These are phyloP conservation scores for Euphrasia arctica DNA, from an alignment of 305 asterid species.

Conservation along the genomic window DNA sequence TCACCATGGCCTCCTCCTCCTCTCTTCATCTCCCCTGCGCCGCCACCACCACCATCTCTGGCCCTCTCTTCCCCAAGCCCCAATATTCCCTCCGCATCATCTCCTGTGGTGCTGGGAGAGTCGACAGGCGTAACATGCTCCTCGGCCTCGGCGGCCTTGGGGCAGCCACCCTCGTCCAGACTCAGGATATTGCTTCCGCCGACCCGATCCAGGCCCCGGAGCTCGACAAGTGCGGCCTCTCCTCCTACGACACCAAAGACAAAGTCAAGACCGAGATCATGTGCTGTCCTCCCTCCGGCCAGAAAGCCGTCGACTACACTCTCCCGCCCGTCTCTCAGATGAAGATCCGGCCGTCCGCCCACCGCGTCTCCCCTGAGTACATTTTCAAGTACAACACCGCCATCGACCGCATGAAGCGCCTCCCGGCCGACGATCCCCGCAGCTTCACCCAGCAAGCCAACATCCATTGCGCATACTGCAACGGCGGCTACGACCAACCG, in stretches of 20 bases:
- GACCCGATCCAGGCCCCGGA: slow-evolving; percentile 33
- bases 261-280: slow-evolving; percentile 17
- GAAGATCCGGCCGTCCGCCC: slow-evolving; percentile 33
- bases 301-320: slow-evolving; percentile 19
- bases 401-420: slow-evolving; percentile 33
- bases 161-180: slow-evolving; percentile 28
- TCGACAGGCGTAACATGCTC: slow-evolving; percentile 44
- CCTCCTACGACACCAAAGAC: slow-evolving; percentile 23
- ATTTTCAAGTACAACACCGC: slow-evolving; percentile 38
- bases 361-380: slow-evolving; percentile 27
- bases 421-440: slow-evolving; percentile 30
- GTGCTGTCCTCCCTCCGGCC: slow-evolving; percentile 34
- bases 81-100: slow-evolving; percentile 20
- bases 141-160: slow-evolving; percentile 44
- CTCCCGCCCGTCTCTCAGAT: slow-evolving; percentile 30
- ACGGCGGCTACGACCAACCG: slow-evolving; percentile 36
- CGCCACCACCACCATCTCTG: slow-evolving; percentile 4
- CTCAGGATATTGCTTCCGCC: slow-evolving; percentile 24
- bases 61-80: slow-evolving; percentile 27
- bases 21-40: slow-evolving; percentile 21
- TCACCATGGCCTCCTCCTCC: slow-evolving; percentile 1
- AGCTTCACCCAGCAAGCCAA: slow-evolving; percentile 39
- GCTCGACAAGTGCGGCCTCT: slow-evolving; percentile 35
- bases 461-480: slow-evolving; percentile 44
- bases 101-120: slow-evolving; percentile 16